Evolutionary conservation across 495 filamentous ascomycete genomes (phyloP).

Genomic region (Aspergillus egyptiacus): DNA sequence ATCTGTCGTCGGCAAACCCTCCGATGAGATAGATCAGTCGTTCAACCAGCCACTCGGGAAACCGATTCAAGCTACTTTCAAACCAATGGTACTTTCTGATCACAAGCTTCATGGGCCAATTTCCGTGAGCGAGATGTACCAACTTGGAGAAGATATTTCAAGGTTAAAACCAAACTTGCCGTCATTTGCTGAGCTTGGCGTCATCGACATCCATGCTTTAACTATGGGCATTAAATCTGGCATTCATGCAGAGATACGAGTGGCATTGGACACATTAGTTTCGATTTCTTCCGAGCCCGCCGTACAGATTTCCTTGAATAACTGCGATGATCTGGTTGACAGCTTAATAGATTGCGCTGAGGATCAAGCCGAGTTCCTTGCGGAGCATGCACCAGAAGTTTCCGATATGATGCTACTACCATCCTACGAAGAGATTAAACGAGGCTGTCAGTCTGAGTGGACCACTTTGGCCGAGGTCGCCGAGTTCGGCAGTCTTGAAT

Average conservation of each 20-base stretch:
- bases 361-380: slow-evolving; percentile 73
- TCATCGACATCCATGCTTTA: slow-evolving; percentile 86
- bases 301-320: slow-evolving; percentile 57
- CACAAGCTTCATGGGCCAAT: slow-evolving; percentile 59
- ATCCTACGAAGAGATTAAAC: slow-evolving; percentile 81
- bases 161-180: slow-evolving; percentile 68
- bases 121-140: slow-evolving; percentile 52
- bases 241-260: slow-evolving; percentile 76
- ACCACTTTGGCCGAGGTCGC: slow-evolving; percentile 61
- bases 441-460: slow-evolving; percentile 66
- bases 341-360: slow-evolving; percentile 85
- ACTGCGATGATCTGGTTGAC: slow-evolving; percentile 85
- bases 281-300: slow-evolving; percentile 60
- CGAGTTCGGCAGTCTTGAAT: slow-evolving; percentile 68
- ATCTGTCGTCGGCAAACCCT: slow-evolving; percentile 40
- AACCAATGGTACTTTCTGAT: slow-evolving; percentile 54
- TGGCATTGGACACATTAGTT: slow-evolving; percentile 79
- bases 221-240: slow-evolving; percentile 90
- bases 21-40: slow-evolving; percentile 35
- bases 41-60: slow-evolving; percentile 44
- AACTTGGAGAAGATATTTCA: slow-evolving; percentile 57
- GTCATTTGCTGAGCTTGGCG: slow-evolving; percentile 67
- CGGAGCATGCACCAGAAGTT: slow-evolving; percentile 72
- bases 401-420: slow-evolving; percentile 74
- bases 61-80: slow-evolving; percentile 40